Evolutionary conservation across 2,329 filamentous ascomycete species (phyloP), one percentile per base, ranked within the genome.

Genomic region (Xylariales sp.): DNA sequence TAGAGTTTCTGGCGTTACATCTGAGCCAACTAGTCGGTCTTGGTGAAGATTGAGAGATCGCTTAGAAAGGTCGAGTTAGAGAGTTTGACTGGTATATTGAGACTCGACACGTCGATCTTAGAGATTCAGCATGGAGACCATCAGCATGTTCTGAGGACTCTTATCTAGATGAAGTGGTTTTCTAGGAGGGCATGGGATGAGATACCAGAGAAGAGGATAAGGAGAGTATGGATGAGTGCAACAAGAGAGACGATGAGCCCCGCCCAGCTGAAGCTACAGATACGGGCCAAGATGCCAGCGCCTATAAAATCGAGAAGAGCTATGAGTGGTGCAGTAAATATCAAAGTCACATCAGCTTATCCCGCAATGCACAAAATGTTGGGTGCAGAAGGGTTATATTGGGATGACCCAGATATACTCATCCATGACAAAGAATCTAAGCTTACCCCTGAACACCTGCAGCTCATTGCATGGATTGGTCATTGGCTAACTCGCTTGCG

Each of bases 11-110:
- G 59, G 46, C 5, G 51, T 62, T 11, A 44, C 40, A 44, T 46
- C 41, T 2, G 47, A 39, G 12, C 63, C 63, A 38, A 62, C 53
- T 53, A 55, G 49, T 66, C 61, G 18, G 46, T 49, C 10, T 56
- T 54, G 1, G 60, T 52, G 33, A 65, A 41, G 4, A 35, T 42
- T 4, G 59, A 56, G 11, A 66, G 48, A 41, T 62, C 63, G 10
- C 49, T 39, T 8, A 66, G 48, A 37, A 60, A 57, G 11, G 33
- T 45, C 3, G 63, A 65, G 21, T 34, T 40, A 5, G 53, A 46
- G 7, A 66, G 57, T 29, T 57, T 57, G 8, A 62, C 40, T 4
- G 60, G 51, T 7, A 60, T 38, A 16, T 47, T 48, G 24, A 65
- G 47, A 14, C 53, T 43, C 4, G 51, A 46, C 3, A 52, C 57